Conservation (phyloP, 495 filamentous ascomycete genomes). For the Cryomyces antarcticus region DNA sequence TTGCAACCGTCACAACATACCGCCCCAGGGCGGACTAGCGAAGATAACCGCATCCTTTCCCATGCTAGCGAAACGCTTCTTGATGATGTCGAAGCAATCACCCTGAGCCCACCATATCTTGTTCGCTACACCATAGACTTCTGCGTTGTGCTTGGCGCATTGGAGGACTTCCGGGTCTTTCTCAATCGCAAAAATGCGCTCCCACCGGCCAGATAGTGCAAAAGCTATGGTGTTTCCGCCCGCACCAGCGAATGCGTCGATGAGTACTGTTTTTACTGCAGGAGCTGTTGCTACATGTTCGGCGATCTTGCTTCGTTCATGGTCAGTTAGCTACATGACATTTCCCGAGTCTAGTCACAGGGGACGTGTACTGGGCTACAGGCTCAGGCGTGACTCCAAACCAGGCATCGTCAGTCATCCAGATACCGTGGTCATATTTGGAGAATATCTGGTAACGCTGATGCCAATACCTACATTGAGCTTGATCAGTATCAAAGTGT, state of each 20-base stretch:
- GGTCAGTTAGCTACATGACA: not conserved
- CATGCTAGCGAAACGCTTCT: constrained; percentile 5
- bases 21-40: constrained; percentile 90
- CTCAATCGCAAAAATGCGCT: constrained; percentile 72
- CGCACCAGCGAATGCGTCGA: constrained; percentile 80
- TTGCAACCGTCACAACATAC: constrained; percentile 19
- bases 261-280: constrained; percentile 33
- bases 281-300: constrained; percentile 40
- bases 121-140: constrained; percentile 61
- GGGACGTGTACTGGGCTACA: constrained; percentile 44
- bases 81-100: constrained; percentile 52
- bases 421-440: constrained; percentile 67
- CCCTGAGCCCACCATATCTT: constrained; percentile 69
- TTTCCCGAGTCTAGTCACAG: not conserved
- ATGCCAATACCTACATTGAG: constrained; percentile 49
- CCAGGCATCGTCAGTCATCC: constrained; percentile 83
- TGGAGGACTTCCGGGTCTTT: constrained; percentile 51
- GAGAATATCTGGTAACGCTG: constrained; percentile 75
- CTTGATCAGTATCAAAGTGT: not conserved
- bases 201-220: constrained; percentile 55
- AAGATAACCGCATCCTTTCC: constrained; percentile 43
- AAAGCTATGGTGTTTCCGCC: constrained; percentile 94
- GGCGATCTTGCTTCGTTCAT: constrained; percentile 37
- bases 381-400: constrained; percentile 90
- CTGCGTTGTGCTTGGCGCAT: constrained; percentile 84